Base-by-base conservation (phyloP, 2,329 filamentous ascomycete genomes). In the Eurotiales sp. region DNA sequence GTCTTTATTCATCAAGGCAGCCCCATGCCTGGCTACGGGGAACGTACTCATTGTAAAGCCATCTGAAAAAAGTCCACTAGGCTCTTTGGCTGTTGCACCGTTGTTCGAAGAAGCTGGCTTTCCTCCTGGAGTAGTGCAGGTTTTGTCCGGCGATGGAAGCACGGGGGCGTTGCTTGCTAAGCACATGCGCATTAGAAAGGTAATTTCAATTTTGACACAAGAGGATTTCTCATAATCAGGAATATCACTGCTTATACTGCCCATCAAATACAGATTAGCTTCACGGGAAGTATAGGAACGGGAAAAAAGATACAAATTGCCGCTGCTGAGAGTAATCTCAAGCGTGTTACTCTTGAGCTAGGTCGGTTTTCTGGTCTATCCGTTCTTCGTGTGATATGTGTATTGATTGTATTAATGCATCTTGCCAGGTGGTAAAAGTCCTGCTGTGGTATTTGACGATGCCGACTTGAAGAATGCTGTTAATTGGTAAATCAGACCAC, bases 81-180 rank as follows among this genome's bases (percentile, higher is more conserved):
- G 39, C 4, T 42, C 39, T 22, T n/a, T 42, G 39, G 39, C 39
- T 22, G 23, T 42, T 23, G 39, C 39, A 11, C 4, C 39, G 19
- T 36, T 81, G 12, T 65, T 82, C 6, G 73, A 68, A 1, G 69
- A 74, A 44, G 63, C 68, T 0, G 66, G 77, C 45, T 72, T 83
- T 22, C 80, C 80, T 0, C 73, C 77, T 0, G 80, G 80, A n/a
- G 77, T 83, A 10, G 61, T 83, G 17, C 79, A 82, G 58, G 76
- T 70, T 4, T 57, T 83, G 36, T 78, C 75, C 58, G 79, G 79
- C 30, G 77, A 76, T 46, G 78, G 78, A 12, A 72, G 76, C 5
- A 67, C 83, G 8, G 80, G 80, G 10, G 77, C 78, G 1, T 61
- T 68, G 62, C 74, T 83, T 63, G 80, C 77, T 0, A 64, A 71